These are phyloP conservation scores for Populus deltoides DNA, from an alignment of 345 rosid species.

Conservation along the genomic window DNA sequence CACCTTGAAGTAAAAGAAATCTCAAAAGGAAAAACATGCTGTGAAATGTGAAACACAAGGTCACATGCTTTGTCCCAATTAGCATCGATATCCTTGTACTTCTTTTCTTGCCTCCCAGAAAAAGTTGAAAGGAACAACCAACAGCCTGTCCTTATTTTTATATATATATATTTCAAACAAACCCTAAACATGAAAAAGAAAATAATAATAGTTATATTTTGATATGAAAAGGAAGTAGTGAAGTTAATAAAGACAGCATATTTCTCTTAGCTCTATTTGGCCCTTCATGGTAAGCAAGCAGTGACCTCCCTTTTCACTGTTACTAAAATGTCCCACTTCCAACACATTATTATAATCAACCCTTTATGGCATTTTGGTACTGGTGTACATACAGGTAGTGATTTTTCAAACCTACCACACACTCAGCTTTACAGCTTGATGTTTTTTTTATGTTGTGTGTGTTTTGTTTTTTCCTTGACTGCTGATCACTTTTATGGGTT, in stretches of 20 bases:
- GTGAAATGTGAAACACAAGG: slow-evolving; percentile 47
- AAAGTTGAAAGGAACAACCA: slow-evolving; percentile 35
- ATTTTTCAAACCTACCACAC: slow-evolving; percentile 1
- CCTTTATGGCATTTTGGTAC: slow-evolving; percentile 21
- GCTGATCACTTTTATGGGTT: slow-evolving; percentile 20
- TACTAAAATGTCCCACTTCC: slow-evolving; percentile 7
- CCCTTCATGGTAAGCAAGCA: slow-evolving; percentile 1
- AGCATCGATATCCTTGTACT: slow-evolving; percentile 17
- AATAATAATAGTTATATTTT: slow-evolving; percentile 1
- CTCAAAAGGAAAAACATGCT: slow-evolving; percentile 35
- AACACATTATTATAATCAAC: slow-evolving; percentile 21
- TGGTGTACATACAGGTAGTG: slow-evolving; percentile 13
- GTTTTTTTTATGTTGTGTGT: background rate
- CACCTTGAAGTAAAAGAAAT: background rate
- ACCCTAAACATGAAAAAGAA: slow-evolving; percentile 45
- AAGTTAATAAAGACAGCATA: slow-evolving; percentile 9
- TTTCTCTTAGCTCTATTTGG: background rate
- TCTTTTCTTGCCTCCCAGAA: background rate
- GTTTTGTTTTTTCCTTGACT: background rate
- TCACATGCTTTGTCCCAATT: slow-evolving; percentile 39
- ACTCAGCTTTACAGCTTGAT: slow-evolving; percentile 1
- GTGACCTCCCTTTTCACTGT: slow-evolving; percentile 6
- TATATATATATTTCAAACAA: slow-evolving; percentile 12
- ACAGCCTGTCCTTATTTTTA: slow-evolving; percentile 33
- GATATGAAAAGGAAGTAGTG: background rate